A percentile compares a stretch with the other conserved stretches of the same genome.
These are phyloP conservation scores for Acanthamoeba royreba DNA, from an alignment of 208 protist genomes.

Conservation along the genomic window DNA sequence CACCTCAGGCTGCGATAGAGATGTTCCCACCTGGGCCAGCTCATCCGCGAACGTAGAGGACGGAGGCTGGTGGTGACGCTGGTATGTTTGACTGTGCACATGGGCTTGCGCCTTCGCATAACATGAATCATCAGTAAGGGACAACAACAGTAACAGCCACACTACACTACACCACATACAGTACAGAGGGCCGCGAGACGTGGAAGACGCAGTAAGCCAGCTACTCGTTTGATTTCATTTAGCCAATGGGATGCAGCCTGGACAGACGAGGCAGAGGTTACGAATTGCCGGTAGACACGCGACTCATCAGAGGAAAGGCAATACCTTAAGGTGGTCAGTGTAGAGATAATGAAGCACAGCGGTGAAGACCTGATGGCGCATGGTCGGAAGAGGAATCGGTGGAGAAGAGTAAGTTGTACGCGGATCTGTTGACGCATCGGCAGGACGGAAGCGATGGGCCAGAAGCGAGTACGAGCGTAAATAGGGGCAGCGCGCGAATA, in stretches of 20 bases:
- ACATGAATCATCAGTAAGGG: background rate
- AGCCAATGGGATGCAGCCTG: background rate
- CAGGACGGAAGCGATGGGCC: background rate
- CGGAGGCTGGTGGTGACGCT: background rate
- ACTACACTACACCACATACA: background rate
- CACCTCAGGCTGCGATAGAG: no score
- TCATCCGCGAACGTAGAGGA: background rate
- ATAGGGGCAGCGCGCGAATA: background rate
- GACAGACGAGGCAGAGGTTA: background rate
- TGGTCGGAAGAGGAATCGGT: background rate
- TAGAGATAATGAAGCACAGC: conserved; percentile 37
- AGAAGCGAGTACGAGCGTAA: background rate
- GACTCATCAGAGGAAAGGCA: background rate
- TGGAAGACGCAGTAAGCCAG: background rate
- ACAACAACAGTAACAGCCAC: background rate
- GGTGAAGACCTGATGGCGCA: conserved; percentile 40
- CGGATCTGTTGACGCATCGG: background rate
- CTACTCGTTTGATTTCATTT: background rate
- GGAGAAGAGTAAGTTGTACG: background rate
- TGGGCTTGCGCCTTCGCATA: background rate
- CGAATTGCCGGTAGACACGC: background rate
- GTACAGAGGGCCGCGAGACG: background rate
- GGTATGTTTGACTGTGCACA: background rate
- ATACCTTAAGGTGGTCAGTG: conserved; percentile 39
- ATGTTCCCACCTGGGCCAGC: background rate